Base-by-base conservation (phyloP, 1,139 yeast species). In the Yamadazyma atlantica region DNA sequence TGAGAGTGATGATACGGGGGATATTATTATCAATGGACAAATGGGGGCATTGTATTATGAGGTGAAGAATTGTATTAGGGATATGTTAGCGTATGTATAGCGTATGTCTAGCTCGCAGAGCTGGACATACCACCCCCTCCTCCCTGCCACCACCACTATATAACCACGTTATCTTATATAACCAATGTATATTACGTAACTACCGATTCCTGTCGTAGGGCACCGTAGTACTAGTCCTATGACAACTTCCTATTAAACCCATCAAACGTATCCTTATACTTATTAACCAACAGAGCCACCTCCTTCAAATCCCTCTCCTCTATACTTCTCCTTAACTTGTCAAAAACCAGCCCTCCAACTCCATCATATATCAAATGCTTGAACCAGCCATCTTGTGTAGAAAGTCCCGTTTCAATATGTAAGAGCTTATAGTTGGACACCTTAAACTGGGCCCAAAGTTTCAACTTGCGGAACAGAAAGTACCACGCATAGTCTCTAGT, bases 21-120 rank as follows among this genome's bases (percentile, higher is more conserved):
- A 85, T 54, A 76, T 94, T 15, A 69, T 84, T 7, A 81, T 94
- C 18, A 96, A 92, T 51, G 98, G 98, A 3, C 75, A 77, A 12
- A 78, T 85, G 9, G 82, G 90, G 4, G 76, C 77, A 2, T 75
- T 87, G 41, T 92, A 87, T 61, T 89, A 89, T 58, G 75, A 78
- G 41, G 92, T 92, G 13, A 83, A 90, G 55, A 77, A 76, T 15
- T 73, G 86, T 36, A 85, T 92, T 12, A 73, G 87, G 44, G 82
- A 80, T 33, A 82, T 87, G 83, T 64, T 90, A 48, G 97, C 97
- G 4, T 82, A 80, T 57, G 85, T 85, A 43, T 69, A 59, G 37
- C 5, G 17, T n/a, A n/a, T n/a, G n/a, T n/a, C n/a, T n/a, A n/a
- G n/a, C n/a, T n/a, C n/a, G n/a, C n/a, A n/a, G n/a, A n/a, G n/a